Evolutionary conservation across 352 stramenopile genomes (phyloP), one percentile per base, ranked within the genome.

Genomic region (Phytophthora pistaciae): DNA sequence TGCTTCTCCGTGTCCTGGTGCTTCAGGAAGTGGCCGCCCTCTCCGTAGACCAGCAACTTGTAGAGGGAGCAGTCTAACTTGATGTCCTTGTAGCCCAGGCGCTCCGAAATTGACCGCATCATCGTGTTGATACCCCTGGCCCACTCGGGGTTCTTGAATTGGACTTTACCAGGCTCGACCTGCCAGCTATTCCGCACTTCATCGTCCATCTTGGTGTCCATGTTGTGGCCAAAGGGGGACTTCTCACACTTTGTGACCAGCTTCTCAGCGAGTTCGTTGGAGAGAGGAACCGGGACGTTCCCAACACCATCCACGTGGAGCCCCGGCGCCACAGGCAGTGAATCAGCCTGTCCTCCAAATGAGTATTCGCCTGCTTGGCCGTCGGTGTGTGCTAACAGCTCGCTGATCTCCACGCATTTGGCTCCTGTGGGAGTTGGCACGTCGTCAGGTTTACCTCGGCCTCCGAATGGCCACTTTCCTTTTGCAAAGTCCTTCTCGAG

Each of bases 1-100:
- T 91, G 62, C 36, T 88, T 88, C 70, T 91, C 80, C 3, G 74
- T 88, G 55, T 89, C 79, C 53, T 80, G 70, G 54, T 89, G 77
- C 9, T 74, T 75, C 1, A 70, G 31, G 56, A 85, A 89, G 38
- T 85, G 40, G 16, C 79, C 72, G 42, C 68, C 78, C 50, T 74
- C 14, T 50, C 74, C 81, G 14, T 87, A 88, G 16, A 89, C 56
- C 18, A 89, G 55, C 38, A 89, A n/a, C 63, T 89, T 88, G 77
- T 88, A 83, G 44, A 74, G 36, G 5, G 44, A n/a, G 27, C 75
- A 72, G 3, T 31, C 27, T 5, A 31, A 31, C 27, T 2, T 46
- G 20, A 7, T 70, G 27, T 13, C 50, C 1, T 75, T 52, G 42
- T 68, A 68, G 25, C 40, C 62, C 16, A 68, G 11, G 27, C 63